Evolutionary conservation across 1,139 yeast species (phyloP).

Genomic region (Meyerozyma smithsonii): DNA sequence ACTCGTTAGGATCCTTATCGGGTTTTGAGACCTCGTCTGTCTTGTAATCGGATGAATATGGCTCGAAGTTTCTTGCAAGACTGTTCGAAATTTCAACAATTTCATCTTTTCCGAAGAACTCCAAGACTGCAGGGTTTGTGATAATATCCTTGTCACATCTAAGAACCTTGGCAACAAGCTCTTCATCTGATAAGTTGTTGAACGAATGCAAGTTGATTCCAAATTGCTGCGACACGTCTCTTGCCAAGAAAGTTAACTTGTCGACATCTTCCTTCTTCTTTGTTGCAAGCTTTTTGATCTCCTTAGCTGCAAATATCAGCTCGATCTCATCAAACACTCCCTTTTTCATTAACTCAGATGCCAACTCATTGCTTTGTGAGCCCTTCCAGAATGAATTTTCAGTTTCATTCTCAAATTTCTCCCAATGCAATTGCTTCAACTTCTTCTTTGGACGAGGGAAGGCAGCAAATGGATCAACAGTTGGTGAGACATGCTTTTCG

Average conservation of each 20-base stretch:
- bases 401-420: conserved; percentile 56
- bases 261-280: conserved; percentile 45
- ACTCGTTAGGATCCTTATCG: conserved; percentile 69
- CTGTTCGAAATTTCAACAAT: conserved; percentile 60
- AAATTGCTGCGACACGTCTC: conserved; percentile 74
- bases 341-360: conserved; percentile 54
- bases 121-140: conserved; percentile 58
- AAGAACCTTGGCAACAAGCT: conserved; percentile 52
- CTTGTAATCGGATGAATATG: conserved; percentile 52
- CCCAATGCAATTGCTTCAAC: conserved; percentile 83
- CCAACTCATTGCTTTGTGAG: conserved; percentile 37
- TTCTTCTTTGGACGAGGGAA: conserved; percentile 75
- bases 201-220: conserved; percentile 70
- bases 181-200: conserved; percentile 48
- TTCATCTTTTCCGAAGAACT: conserved; percentile 67
- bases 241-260: conserved; percentile 56
- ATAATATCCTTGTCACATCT: conserved; percentile 58
- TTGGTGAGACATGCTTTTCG: conserved; percentile 5
- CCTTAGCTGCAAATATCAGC: conserved; percentile 73
- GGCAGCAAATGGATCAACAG: conserved; percentile 44
- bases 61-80: conserved; percentile 61
- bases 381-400: conserved; percentile 64
- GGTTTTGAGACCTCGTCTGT: conserved; percentile 44
- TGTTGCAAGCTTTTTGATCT: conserved; percentile 53
- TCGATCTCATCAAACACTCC: conserved; percentile 79